These are phyloP conservation scores for Ustilago crameri DNA, from an alignment of 1,284 basidiomycete species.

Conservation along the genomic window DNA sequence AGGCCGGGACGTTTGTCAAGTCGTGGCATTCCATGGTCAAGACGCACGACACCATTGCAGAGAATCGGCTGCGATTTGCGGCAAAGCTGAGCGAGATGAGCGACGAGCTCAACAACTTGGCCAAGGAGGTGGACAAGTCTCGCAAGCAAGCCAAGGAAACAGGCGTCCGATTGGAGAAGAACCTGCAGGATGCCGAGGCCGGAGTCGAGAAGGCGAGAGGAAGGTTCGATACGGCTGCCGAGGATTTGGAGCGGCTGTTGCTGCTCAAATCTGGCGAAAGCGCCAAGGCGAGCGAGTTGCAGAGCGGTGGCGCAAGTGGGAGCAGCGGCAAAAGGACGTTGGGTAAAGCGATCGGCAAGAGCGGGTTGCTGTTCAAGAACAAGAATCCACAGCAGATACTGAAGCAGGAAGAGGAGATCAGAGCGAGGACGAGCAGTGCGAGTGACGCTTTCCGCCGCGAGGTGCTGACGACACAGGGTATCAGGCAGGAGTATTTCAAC, in stretches of 20 bases:
- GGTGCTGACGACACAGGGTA: slow-evolving; percentile 86
- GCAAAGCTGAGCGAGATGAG: slow-evolving; percentile 91
- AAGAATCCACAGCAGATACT: slow-evolving; percentile 93
- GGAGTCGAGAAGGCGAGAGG: slow-evolving; percentile 88
- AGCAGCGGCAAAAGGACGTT: slow-evolving; percentile 64
- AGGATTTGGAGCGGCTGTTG: slow-evolving; percentile 93
- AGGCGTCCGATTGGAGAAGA: slow-evolving; percentile 84
- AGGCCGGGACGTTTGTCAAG: slow-evolving; percentile 89
- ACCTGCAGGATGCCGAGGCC: slow-evolving; percentile 87
- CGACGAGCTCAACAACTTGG: slow-evolving; percentile 85
- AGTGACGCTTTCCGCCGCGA: slow-evolving; percentile 91
- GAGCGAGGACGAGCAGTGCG: slow-evolving; percentile 82
- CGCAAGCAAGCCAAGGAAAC: slow-evolving; percentile 74
- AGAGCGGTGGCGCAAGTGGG: slow-evolving; percentile 71
- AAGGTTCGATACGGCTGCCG: slow-evolving; percentile 87
- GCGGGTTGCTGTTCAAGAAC: slow-evolving; percentile 83
- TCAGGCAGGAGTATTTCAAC: slow-evolving; percentile 94
- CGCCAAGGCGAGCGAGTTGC: slow-evolving; percentile 59
- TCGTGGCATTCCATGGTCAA: slow-evolving; percentile 88
- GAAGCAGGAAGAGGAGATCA: slow-evolving; percentile 92
- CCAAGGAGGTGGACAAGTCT: slow-evolving; percentile 92
- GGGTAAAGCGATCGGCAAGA: slow-evolving; percentile 85
- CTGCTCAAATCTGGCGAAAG: slow-evolving; percentile 91
- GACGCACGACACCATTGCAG: slow-evolving; percentile 87
- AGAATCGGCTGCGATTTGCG: slow-evolving; percentile 86